These are phyloP conservation scores for Suillus lakei DNA, from an alignment of 768 basidiomycete species.

Conservation along the genomic window DNA sequence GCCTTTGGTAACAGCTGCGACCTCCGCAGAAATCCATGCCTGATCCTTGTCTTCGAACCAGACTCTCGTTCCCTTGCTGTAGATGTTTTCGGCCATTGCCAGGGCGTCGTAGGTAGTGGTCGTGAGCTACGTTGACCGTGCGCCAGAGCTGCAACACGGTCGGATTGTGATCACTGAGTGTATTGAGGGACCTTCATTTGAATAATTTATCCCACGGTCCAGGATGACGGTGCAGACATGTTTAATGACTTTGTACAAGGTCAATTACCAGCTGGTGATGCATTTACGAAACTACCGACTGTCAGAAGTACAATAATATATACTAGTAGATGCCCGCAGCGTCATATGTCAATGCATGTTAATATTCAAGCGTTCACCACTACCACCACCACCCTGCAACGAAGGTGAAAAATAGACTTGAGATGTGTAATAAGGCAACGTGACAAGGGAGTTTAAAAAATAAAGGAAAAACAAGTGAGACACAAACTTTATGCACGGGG, in stretches of 20 bases:
- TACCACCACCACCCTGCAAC: neutral
- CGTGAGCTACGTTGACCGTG: slow-evolving; percentile 14
- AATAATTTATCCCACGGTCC: slow-evolving; percentile 7
- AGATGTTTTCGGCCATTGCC: slow-evolving; percentile 88
- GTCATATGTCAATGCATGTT: neutral
- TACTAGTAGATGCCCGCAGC: neutral
- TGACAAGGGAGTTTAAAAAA: no score
- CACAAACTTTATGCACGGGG: no score
- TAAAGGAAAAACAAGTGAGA: no score
- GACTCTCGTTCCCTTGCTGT: slow-evolving; percentile 87
- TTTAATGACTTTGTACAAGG: no score
- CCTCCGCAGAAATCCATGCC: slow-evolving; percentile 93
- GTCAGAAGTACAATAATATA: neutral
- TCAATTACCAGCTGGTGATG: no score
- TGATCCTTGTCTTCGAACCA: slow-evolving; percentile 96
- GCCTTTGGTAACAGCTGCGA: slow-evolving; percentile 64
- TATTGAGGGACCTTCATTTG: neutral
- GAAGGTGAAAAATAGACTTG: neutral
- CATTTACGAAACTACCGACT: neutral
- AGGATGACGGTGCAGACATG: neutral
- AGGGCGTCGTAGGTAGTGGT: slow-evolving; percentile 20
- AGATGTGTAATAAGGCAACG: no score
- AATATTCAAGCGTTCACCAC: neutral
- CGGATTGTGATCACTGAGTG: neutral
- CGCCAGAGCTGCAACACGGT: slow-evolving; percentile 8